Conservation (phyloP, 441 rosid species). For the Macaranga tanarius region DNA sequence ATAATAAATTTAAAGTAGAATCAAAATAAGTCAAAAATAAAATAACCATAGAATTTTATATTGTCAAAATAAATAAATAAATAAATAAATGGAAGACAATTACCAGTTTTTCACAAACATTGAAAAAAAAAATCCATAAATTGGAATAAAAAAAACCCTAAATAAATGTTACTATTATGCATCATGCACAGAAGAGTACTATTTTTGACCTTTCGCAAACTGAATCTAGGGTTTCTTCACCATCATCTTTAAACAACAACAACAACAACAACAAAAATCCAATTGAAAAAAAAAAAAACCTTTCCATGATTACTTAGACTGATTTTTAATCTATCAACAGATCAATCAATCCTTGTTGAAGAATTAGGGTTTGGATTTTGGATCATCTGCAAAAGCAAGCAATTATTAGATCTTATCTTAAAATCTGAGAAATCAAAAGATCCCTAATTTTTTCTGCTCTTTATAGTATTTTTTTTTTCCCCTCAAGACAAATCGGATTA, state of each 20-base stretch:
- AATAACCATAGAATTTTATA: no score
- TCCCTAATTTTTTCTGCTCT: constrained; percentile 24
- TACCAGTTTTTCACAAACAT: no score
- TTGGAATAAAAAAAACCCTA: no score
- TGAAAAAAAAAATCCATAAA: no score
- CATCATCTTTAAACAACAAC: constrained; percentile 25
- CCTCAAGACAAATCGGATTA: constrained; percentile 27
- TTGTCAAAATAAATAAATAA: no score
- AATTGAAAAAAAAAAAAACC: constrained; percentile 12
- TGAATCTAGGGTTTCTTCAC: constrained; percentile 57
- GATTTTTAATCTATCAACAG: constrained; percentile 18
- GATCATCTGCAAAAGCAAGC: constrained; percentile 27
- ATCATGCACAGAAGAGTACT: constrained; percentile 17
- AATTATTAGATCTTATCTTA: constrained; percentile 33
- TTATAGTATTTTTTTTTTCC: constrained; percentile 2
- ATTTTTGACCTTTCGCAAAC: constrained; percentile 46
- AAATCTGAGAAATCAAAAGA: constrained; percentile 22
- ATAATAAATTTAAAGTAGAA: no score
- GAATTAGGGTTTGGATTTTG: constrained; percentile 5
- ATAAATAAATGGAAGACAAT: no score
- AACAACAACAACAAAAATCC: background rate
- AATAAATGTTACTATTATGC: no score
- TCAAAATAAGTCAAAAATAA: no score
- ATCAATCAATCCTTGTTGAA: constrained; percentile 1
- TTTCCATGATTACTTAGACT: constrained; percentile 20